phyloP scores from a whole-genome alignment of 805 yeast genomes.

The Komagataella mondaviorum region DNA sequence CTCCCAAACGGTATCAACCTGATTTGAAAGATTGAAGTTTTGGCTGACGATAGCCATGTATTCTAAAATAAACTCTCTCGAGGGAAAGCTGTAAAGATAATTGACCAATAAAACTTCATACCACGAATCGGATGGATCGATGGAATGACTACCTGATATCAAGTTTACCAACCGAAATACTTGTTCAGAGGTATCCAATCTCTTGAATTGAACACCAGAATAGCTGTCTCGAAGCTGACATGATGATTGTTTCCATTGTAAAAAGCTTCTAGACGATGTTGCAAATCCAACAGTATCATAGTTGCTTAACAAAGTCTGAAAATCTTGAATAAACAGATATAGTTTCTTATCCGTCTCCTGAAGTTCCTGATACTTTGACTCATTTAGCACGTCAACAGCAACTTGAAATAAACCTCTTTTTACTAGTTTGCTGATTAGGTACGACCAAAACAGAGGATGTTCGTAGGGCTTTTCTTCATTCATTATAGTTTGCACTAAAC shows the following conservation, averaged over 20 bases:
- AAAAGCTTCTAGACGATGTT: constrained; percentile 25
- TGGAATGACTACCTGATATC: constrained; percentile 34
- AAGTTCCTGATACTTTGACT: constrained; percentile 28
- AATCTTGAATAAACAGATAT: constrained; percentile 24
- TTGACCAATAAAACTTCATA: constrained; percentile 39
- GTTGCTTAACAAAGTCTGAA: constrained; percentile 22
- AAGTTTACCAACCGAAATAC: constrained; percentile 27
- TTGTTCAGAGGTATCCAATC: constrained; percentile 18
- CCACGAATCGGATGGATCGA: constrained; percentile 47
- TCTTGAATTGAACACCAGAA: constrained; percentile 10
- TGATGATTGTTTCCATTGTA: constrained; percentile 35
- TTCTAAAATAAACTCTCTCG: constrained; percentile 25
- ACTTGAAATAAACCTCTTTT: constrained; percentile 48
- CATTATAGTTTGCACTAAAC: constrained; percentile 30
- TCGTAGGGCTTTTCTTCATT: constrained; percentile 19
- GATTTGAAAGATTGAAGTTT: constrained; percentile 19
- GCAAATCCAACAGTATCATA: constrained; percentile 22
- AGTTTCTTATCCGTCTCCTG: constrained; percentile 13
- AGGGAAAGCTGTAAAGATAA: constrained; percentile 43
- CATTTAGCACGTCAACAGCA: constrained; percentile 33
- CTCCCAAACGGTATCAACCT: constrained; percentile 30
- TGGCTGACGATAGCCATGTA: constrained; percentile 22
- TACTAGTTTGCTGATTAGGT: constrained; percentile 38
- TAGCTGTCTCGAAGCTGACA: constrained; percentile 35
- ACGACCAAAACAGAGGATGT: constrained; percentile 50